These are phyloP conservation scores for Yarrowia divulgata DNA, from an alignment of 805 yeast genomes.

Conservation along the genomic window DNA sequence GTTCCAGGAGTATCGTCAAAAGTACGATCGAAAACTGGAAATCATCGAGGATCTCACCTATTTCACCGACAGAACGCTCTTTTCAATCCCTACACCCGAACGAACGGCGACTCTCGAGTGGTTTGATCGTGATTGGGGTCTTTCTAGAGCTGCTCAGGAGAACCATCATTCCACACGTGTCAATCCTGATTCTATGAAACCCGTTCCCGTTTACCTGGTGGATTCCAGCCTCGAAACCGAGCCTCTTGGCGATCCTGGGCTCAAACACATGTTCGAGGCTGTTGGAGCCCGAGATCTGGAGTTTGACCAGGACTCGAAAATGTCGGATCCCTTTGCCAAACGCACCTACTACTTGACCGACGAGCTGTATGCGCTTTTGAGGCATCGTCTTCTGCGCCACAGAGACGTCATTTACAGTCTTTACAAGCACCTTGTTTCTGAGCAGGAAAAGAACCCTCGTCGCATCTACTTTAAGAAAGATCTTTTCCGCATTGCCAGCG, in stretches of 20 bases:
- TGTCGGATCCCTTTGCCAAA: not conserved
- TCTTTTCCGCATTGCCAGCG: not conserved
- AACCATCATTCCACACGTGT: not conserved
- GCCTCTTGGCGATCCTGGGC: too few relatives aligned
- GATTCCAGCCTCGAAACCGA: not conserved
- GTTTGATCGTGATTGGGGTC: not conserved
- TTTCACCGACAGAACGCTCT: not conserved
- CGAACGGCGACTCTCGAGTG: not conserved
- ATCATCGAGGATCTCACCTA: too few relatives aligned
- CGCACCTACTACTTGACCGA: not conserved
- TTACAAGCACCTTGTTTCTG: not conserved
- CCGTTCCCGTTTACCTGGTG: slow-evolving; percentile 1
- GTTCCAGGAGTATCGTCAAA: too few relatives aligned
- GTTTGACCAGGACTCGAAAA: not conserved
- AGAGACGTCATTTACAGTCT: not conserved
- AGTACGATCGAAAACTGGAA: too few relatives aligned
- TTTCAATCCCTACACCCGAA: not conserved
- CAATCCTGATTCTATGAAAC: not conserved
- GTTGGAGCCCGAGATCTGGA: not conserved
- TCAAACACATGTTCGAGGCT: not conserved
- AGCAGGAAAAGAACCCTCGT: not conserved
- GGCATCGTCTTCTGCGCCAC: not conserved
- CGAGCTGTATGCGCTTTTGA: not conserved
- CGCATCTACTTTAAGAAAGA: not conserved
- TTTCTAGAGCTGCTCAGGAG: not conserved